These are phyloP conservation scores for Skeletonema grethae DNA, from an alignment of 108 stramenopile genomes.

Conservation along the genomic window DNA sequence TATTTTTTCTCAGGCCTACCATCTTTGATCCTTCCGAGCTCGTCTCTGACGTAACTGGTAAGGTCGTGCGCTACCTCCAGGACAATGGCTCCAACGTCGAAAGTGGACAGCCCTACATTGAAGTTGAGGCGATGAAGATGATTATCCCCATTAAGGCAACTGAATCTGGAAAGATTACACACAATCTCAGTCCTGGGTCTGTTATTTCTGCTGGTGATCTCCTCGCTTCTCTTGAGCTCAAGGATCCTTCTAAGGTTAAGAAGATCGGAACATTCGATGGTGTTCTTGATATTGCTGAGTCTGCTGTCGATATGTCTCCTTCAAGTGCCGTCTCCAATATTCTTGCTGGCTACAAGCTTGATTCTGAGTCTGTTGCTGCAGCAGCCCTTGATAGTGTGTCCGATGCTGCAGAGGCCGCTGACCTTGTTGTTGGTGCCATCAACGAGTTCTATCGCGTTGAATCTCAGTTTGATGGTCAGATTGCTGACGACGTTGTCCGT, in stretches of 20 bases:
- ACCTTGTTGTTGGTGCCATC: constrained; percentile 63
- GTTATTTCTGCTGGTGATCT: constrained; percentile 96
- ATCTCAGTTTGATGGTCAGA: constrained; percentile 76
- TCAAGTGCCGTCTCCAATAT: constrained; percentile 61
- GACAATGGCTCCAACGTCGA: constrained; percentile 90
- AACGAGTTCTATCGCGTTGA: constrained; percentile 90
- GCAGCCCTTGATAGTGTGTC: constrained; percentile 53
- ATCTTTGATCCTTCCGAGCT: constrained; percentile 97
- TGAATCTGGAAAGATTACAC: constrained; percentile 93
- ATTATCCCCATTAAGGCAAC: constrained; percentile 95
- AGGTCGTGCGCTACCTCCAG: constrained; percentile 97
- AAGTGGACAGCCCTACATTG: constrained; percentile 91
- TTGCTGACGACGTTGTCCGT: constrained; percentile 88
- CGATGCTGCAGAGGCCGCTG: constrained; percentile 58
- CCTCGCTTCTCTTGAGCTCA: constrained; percentile 90
- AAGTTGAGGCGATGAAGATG: constrained; percentile 97
- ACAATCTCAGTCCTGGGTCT: constrained; percentile 91
- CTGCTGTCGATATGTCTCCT: constrained; percentile 46
- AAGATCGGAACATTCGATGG: constrained; percentile 88
- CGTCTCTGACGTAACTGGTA: constrained; percentile 96
- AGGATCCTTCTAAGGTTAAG: constrained; percentile 96
- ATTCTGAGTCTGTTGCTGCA: constrained; percentile 60
- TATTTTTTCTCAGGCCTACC: constrained; percentile 67
- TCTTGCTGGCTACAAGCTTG: constrained; percentile 73
- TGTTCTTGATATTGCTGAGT: constrained; percentile 63